Percentiles rank a stretch among this genome's conserved stretches.
phyloP scores from a whole-genome alignment of 371 early-diverging fungal species.

The Mucor mucedo region DNA sequence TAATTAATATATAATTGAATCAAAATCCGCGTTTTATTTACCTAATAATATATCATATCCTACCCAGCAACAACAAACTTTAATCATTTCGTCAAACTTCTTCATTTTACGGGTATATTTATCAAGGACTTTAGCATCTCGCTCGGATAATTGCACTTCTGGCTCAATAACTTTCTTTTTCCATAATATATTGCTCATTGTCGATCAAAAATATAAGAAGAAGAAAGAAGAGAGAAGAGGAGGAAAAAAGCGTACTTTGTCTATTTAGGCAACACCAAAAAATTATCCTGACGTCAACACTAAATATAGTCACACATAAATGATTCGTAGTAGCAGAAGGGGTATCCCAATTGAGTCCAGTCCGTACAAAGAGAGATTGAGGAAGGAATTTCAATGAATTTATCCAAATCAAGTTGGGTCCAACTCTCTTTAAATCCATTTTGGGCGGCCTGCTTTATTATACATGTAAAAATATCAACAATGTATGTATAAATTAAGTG shows the following conservation, averaged over 20 bases:
- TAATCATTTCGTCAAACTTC: conserved; percentile 48
- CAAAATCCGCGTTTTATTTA: conserved; percentile 2
- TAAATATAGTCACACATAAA: neutral
- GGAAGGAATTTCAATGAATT: neutral
- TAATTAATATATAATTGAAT: neutral
- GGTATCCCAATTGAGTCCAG: conserved; percentile 7
- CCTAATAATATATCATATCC: conserved; percentile 51
- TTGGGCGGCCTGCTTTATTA: neutral
- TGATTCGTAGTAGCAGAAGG: neutral
- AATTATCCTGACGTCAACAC: neutral
- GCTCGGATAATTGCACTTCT: conserved; percentile 37
- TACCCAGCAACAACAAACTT: conserved; percentile 56
- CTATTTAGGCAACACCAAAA: neutral
- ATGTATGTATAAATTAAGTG: conserved; percentile 5
- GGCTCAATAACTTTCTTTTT: conserved; percentile 18
- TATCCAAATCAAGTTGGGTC: conserved; percentile 7
- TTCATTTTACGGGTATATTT: conserved; percentile 46
- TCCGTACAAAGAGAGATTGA: neutral
- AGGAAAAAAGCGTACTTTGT: neutral
- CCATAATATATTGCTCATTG: conserved; percentile 18
- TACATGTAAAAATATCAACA: neutral
- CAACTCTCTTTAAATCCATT: neutral
- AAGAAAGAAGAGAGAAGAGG: conserved; percentile 4
- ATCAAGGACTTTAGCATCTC: conserved; percentile 41
- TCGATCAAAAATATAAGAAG: neutral